phyloP scores from a whole-genome alignment of 495 filamentous ascomycete species.

The Pyrenula massariospora region DNA sequence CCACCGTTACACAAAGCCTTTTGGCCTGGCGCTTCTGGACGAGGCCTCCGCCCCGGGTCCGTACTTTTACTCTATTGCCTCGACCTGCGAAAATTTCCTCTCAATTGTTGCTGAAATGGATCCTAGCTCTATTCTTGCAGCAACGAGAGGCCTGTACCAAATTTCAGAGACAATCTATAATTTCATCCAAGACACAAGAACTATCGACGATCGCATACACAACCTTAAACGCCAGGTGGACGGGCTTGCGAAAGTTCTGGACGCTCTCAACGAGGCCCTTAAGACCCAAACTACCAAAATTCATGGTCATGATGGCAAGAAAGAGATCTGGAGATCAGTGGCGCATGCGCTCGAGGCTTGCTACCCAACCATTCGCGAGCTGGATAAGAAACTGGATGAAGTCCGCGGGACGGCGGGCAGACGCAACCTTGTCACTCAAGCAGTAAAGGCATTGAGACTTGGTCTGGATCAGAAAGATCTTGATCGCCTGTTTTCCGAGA shows the following conservation, averaged over 20 bases:
- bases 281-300: background rate
- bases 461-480: background rate
- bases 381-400: background rate
- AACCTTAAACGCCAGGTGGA: background rate
- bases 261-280: background rate
- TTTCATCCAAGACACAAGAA: background rate
- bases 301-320: background rate
- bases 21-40: background rate
- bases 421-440: background rate
- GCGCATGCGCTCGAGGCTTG: background rate
- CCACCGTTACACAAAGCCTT: background rate
- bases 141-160: background rate
- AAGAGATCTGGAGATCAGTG: background rate
- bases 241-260: background rate
- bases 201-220: background rate
- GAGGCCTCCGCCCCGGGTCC: background rate
- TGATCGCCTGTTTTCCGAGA: background rate
- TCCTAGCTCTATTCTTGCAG: background rate
- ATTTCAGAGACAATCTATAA: background rate
- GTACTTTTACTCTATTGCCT: background rate
- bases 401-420: background rate
- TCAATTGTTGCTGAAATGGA: background rate
- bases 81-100: background rate
- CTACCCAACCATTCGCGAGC: background rate
- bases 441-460: background rate